These are phyloP conservation scores for Ciborinia camelliae DNA, from an alignment of 2,329 filamentous ascomycete genomes.

Conservation along the genomic window DNA sequence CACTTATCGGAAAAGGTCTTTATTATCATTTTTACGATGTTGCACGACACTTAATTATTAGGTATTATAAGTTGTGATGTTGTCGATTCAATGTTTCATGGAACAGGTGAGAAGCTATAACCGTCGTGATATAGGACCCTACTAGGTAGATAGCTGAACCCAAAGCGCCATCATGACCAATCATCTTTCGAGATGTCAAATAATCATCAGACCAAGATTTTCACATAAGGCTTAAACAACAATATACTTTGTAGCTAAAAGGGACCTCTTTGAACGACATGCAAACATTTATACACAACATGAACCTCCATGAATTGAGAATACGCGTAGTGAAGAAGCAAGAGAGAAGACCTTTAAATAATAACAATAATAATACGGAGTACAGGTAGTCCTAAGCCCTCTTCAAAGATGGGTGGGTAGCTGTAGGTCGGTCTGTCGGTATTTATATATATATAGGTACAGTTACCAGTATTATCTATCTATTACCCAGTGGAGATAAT, in stretches of 20 bases:
- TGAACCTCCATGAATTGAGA: neutral
- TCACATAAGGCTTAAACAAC: neutral
- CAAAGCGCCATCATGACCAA: neutral
- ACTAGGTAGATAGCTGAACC: constrained; percentile 17
- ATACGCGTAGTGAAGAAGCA: neutral
- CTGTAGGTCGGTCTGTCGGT: too few species aligned
- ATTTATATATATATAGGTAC: too few species aligned
- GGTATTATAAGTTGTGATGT: too few species aligned
- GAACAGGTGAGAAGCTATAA: neutral
- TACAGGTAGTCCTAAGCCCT: too few species aligned
- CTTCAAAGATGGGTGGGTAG: too few species aligned
- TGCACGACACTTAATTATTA: neutral
- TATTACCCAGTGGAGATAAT: too few species aligned
- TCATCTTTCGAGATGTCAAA: neutral
- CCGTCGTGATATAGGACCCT: too few species aligned
- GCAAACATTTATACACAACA: neutral
- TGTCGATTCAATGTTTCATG: constrained; percentile 9
- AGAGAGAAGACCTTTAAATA: neutral
- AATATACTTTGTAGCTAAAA: neutral
- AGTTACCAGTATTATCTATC: too few species aligned
- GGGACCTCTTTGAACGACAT: neutral
- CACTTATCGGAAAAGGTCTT: constrained; percentile 7
- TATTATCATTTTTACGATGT: neutral
- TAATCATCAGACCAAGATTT: neutral
- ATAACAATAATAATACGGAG: too few species aligned